Percentiles rank a stretch among this genome's conserved stretches.
Evolutionary conservation across 2,329 filamentous ascomycete species (phyloP).

Genomic region (Dactylella cylindrospora): DNA sequence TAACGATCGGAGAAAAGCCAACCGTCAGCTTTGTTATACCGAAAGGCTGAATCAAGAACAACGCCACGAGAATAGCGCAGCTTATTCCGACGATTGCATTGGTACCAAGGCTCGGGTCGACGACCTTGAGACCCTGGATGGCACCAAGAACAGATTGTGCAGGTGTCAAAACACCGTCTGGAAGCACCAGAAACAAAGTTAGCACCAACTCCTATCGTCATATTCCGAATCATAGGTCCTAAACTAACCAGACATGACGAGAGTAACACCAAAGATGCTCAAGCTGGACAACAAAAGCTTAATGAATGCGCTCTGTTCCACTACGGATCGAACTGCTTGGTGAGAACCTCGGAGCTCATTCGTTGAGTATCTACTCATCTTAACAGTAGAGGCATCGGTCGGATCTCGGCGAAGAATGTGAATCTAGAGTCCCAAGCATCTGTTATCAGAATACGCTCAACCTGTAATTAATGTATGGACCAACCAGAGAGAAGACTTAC

Average conservation of each 20-base stretch:
- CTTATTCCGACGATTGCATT: constrained; percentile 64
- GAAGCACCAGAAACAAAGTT: background rate
- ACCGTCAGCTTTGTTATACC: constrained; percentile 64
- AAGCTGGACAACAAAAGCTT: constrained; percentile 62
- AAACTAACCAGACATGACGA: constrained; percentile 60
- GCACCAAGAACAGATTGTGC: constrained; percentile 71
- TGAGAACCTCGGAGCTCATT: constrained; percentile 60
- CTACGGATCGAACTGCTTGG: constrained; percentile 58
- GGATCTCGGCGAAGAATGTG: constrained; percentile 65
- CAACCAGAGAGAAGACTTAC: constrained; percentile 50
- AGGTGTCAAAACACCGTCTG: constrained; percentile 66
- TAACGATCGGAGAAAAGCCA: constrained; percentile 66
- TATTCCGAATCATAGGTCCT: background rate
- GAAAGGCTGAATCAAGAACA: constrained; percentile 67
- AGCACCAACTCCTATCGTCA: constrained; percentile 22
- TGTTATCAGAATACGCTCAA: background rate
- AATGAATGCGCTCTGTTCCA: constrained; percentile 61
- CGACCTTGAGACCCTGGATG: constrained; percentile 63
- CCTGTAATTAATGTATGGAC: background rate
- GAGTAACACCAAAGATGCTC: constrained; percentile 66
- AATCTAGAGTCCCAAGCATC: constrained; percentile 53
- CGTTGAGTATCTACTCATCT: constrained; percentile 62
- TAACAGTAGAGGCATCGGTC: constrained; percentile 59
- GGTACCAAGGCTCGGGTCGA: constrained; percentile 60
- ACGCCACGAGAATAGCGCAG: constrained; percentile 65